Percentiles rank a stretch among this genome's conserved stretches.
Evolutionary conservation across 352 stramenopile genomes (phyloP).

Genomic region (Phytophthora capsici): DNA sequence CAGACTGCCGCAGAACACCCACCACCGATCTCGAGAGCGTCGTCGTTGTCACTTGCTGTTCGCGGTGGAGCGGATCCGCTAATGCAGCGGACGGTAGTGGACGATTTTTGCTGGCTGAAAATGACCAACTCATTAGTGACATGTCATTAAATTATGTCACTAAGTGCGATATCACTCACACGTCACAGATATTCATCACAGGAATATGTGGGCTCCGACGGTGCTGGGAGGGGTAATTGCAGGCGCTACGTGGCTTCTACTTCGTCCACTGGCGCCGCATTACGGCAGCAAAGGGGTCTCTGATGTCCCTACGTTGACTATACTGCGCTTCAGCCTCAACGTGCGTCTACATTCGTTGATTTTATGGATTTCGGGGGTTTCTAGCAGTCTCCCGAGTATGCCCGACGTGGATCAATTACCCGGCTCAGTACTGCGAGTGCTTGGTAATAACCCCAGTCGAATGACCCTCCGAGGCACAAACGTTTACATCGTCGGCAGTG

Average conservation of each 20-base stretch:
- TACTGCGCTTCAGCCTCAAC: slow-evolving; percentile 53
- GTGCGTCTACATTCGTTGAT: slow-evolving; percentile 53
- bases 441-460: slow-evolving; percentile 86
- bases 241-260: slow-evolving; percentile 15
- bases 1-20: slow-evolving; percentile 14
- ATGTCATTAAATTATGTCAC: slow-evolving; percentile 3
- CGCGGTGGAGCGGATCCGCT: slow-evolving; percentile 15
- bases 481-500: slow-evolving; percentile 88
- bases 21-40: slow-evolving; percentile 16
- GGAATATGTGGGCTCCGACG: slow-evolving; percentile 25
- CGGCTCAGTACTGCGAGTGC: slow-evolving; percentile 65
- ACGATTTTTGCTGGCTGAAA: slow-evolving; percentile 32
- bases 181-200: slow-evolving; percentile 11
- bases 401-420: slow-evolving; percentile 53
- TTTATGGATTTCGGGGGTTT: slow-evolving; percentile 53
- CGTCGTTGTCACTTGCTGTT: slow-evolving; percentile 7
- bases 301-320: slow-evolving; percentile 38
- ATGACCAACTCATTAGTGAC: slow-evolving; percentile 4
- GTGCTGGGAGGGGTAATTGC: slow-evolving; percentile 2
- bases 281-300: slow-evolving; percentile 4
- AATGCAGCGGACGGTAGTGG: slow-evolving; percentile 12
- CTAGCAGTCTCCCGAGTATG: slow-evolving; percentile 43
- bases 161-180: slow-evolving; percentile 20
- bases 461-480: slow-evolving; percentile 93
- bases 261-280: slow-evolving; percentile 23